Evolutionary conservation across 768 basidiomycete species (phyloP), one percentile per base, ranked within the genome.

Genomic region (Rhizopogon sp.): DNA sequence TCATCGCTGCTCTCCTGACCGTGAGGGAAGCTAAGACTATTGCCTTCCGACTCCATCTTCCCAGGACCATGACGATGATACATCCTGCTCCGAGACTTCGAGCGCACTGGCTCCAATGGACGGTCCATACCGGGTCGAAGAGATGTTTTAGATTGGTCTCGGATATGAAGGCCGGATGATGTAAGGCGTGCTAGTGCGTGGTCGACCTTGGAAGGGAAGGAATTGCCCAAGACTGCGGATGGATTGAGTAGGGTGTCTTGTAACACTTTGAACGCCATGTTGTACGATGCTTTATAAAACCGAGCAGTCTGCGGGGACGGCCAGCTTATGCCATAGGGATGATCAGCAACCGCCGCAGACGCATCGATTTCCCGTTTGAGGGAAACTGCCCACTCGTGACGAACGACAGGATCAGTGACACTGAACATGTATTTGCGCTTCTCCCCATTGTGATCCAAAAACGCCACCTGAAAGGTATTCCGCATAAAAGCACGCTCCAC

Each of bases 401-500:
- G 83, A 16, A 89, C 79, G 39, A 88, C 76, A 1, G 87, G 79
- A 62, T 93, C 91, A 50, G 88, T 83, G 42, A 97, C 84, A 58
- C 90, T 93, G 76, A 97, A 98, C 85, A 97, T 93, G 73, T 98
- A 98, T 64, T 87, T 84, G 60, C 93, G 81, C 70, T 88, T 90
- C 52, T 74, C 56, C 31, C 84, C 83, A 33, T 75, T 65, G 58
- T 87, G 82, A 61, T 85, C 84, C 39, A 77, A 58, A 73, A 98
- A 98, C 2, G 93, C 86, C 35, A 98, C 72, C 68, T 97, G 92
- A 79, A 98, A 95, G 0, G 95, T 97, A 66, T 98, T 90, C 56
- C 87, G 83, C 96, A 98, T 98, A 74, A 98, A 98, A 0, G 92
- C 86, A 17, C 93, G 87, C 66, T 96, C 93, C 56, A 96, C 85